phyloP scores from a whole-genome alignment of 192 early-diverging fungal species.

The Coemansia umbellata region DNA sequence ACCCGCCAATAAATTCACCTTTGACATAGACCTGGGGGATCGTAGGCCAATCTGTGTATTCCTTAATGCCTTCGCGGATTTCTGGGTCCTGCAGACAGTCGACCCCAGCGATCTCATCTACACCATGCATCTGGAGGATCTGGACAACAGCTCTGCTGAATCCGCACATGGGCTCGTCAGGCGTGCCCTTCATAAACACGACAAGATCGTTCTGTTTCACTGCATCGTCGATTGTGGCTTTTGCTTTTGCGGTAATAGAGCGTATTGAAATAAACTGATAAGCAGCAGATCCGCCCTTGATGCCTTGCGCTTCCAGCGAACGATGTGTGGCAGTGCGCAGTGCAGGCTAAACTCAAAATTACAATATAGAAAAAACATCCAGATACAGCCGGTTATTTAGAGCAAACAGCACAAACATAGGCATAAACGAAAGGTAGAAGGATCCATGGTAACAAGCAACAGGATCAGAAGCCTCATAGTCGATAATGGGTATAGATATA shows the following conservation, averaged over 20 bases:
- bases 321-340: conserved; percentile 8
- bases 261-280: conserved; percentile 16
- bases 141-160: conserved; percentile 93
- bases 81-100: conserved; percentile 75
- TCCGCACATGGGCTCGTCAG: conserved; percentile 89
- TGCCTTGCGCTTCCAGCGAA: conserved; percentile 3
- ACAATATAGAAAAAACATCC: background rate
- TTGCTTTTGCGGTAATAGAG: conserved; percentile 33
- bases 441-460: no score
- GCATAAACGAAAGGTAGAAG: no score
- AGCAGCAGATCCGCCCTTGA: background rate
- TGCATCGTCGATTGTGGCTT: conserved; percentile 38
- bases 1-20: conserved; percentile 94
- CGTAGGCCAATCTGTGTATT: conserved; percentile 92
- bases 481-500: background rate
- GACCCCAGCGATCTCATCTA: conserved; percentile 59
- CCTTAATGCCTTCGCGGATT: conserved; percentile 90
- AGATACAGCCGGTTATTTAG: background rate
- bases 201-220: conserved; percentile 62
- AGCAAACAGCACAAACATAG: background rate
- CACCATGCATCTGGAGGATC: conserved; percentile 75
- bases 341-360: conserved; percentile 9
- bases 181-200: conserved; percentile 97
- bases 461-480: no score
- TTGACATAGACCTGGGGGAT: conserved; percentile 95